Evolutionary conservation across 768 basidiomycete species (phyloP), one percentile per base, ranked within the genome.

Genomic region (Naganishia vaughanmartiniae): DNA sequence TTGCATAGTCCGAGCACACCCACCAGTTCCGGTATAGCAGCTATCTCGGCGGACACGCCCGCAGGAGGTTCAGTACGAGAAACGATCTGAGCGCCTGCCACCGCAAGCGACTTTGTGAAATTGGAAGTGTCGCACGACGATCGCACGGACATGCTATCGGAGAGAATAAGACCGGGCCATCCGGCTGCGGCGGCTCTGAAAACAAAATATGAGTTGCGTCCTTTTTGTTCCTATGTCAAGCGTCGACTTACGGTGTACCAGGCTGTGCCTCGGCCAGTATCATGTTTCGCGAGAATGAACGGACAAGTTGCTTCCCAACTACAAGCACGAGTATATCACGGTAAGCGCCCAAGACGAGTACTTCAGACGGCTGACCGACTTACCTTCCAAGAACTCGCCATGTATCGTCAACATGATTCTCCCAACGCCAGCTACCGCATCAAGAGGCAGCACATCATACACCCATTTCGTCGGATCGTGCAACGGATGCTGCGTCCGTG

Each of bases 211-310:
- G n/a, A 60, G 42, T 15, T 36, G 42, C 21, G 24, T 1, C 15
- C 36, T 11, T 15, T 21, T 48, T 5, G 5, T 56, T 4, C 10
- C 4, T 7, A n/a, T 56, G 54, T 4, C 48, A 33, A 30, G 4
- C 4, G 19, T 5, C 21, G 2, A 85, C 93, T 73, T 81, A 95
- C 93, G 88, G 84, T 75, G 94, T 93, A 31, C 89, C 90, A 65
- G 89, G 87, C 30, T 87, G 82, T 2, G 93, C 89, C 46, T 90
- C 89, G 5, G 88, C 87, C 30, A 99, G 84, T 67, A 98, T 85
- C 77, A 98, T 94, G 0, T 91, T 89, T 69, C 96, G 86, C 79
- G 96, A 93, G 81, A 99, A 99, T 26, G 93, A 95, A 55, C 95
- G 87, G 28, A 92, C 83, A 15, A 45, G n/a, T 26, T 63, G 60